Evolutionary conservation across 306 rosid species (phyloP).

Genomic region (Phaseolus lunatus): DNA sequence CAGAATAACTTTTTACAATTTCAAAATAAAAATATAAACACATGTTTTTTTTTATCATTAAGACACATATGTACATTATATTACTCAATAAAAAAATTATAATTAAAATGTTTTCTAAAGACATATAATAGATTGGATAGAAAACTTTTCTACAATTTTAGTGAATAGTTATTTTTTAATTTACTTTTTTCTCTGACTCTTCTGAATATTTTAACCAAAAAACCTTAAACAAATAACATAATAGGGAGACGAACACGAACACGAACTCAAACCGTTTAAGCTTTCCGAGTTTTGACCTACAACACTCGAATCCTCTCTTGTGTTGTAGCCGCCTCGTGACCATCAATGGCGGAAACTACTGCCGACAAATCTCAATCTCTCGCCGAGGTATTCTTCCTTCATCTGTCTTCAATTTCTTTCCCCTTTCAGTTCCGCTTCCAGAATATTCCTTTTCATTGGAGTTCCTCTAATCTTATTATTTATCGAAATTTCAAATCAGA

Average conservation of each 20-base stretch:
- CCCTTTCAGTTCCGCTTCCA: neutral
- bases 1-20: too few species aligned
- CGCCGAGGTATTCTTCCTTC: conserved; percentile 63
- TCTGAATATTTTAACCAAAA: neutral
- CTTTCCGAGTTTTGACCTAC: conserved; percentile 42
- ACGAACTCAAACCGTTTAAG: neutral
- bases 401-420: neutral
- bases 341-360: conserved; percentile 79
- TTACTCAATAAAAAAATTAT: too few species aligned
- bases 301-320: conserved; percentile 1
- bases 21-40: too few species aligned
- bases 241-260: neutral
- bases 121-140: too few species aligned
- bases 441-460: conserved; percentile 21
- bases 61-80: too few species aligned
- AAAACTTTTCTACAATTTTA: too few species aligned
- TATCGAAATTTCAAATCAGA: neutral
- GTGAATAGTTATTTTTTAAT: neutral
- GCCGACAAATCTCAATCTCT: conserved; percentile 60
- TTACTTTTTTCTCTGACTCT: neutral
- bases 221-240: neutral
- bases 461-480: neutral
- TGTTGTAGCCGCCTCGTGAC: conserved; percentile 37
- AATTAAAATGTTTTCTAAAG: too few species aligned
- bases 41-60: too few species aligned